Percentiles rank a stretch among this genome's conserved stretches.
Conservation (phyloP, 192 early-diverging fungal genomes). For the Mortierella hygrophila region DNA sequence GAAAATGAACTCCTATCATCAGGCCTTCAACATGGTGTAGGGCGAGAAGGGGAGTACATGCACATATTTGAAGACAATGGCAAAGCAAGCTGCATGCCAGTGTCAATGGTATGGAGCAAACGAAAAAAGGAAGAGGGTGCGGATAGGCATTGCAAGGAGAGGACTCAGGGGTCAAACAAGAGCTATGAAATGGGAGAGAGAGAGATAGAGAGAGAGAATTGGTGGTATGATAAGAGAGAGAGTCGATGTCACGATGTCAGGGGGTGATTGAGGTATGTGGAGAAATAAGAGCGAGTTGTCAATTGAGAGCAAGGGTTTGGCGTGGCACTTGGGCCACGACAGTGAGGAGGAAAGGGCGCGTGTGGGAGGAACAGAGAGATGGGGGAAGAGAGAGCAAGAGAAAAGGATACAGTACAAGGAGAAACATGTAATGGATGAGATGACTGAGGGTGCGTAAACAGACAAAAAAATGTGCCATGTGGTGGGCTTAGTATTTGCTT, state of each 20-base stretch:
- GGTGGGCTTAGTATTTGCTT: neutral
- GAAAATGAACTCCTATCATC: neutral
- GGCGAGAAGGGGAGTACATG: neutral
- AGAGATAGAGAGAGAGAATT: neutral
- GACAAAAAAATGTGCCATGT: neutral
- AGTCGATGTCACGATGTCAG: neutral
- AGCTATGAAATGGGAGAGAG: neutral
- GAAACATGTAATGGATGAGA: neutral
- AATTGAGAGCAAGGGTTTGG: constrained; percentile 5
- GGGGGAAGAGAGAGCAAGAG: neutral
- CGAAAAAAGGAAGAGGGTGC: neutral
- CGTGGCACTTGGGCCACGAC: neutral
- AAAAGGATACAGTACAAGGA: neutral
- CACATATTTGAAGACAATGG: neutral
- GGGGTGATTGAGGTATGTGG: constrained; percentile 2
- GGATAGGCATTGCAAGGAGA: neutral
- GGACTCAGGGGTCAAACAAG: neutral
- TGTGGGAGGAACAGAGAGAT: neutral
- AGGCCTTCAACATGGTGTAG: neutral
- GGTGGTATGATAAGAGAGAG: neutral
- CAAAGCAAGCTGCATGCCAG: neutral
- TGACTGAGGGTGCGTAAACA: neutral
- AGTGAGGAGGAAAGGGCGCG: neutral
- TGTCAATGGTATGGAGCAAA: neutral
- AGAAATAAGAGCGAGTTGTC: constrained; percentile 8